Conservation (phyloP, 2,329 filamentous ascomycete genomes). For the Fusarium concolor region DNA sequence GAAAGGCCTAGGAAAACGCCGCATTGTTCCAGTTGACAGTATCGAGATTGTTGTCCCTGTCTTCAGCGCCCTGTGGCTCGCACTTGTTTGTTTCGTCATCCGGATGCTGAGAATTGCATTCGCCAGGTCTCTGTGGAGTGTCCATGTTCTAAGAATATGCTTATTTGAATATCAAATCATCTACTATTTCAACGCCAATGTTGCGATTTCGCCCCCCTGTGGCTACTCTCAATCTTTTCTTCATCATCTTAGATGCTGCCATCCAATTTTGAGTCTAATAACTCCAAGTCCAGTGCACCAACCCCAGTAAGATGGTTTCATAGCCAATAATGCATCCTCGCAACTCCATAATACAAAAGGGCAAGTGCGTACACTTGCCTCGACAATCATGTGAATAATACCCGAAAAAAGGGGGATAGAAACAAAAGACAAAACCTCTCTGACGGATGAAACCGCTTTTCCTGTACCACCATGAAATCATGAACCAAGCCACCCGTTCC, state of each 20-base stretch:
- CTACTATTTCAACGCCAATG: constrained; percentile 27
- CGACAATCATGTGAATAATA: neutral
- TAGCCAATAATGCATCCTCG: constrained; percentile 36
- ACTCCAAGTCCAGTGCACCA: constrained; percentile 31
- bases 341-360: constrained; percentile 1
- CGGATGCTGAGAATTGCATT: neutral
- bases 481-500: constrained; percentile 35
- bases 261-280: constrained; percentile 34
- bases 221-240: constrained; percentile 29
- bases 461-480: constrained; percentile 24
- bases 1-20: neutral
- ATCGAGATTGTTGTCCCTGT: neutral
- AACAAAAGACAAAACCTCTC: constrained; percentile 23
- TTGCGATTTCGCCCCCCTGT: constrained; percentile 27
- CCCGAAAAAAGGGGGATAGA: constrained; percentile 28
- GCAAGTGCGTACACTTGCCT: neutral
- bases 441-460: constrained; percentile 31
- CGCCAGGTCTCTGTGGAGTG: neutral
- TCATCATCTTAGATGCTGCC: constrained; percentile 25
- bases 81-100: too few relatives aligned
- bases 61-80: neutral
- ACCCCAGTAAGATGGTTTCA: constrained; percentile 37
- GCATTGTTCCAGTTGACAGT: neutral
- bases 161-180: constrained; percentile 22
- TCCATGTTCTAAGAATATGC: neutral